Percentiles rank a stretch among this genome's conserved stretches.
These are phyloP conservation scores for Phytophthora capsici DNA, from an alignment of 352 stramenopile species.

Conservation along the genomic window DNA sequence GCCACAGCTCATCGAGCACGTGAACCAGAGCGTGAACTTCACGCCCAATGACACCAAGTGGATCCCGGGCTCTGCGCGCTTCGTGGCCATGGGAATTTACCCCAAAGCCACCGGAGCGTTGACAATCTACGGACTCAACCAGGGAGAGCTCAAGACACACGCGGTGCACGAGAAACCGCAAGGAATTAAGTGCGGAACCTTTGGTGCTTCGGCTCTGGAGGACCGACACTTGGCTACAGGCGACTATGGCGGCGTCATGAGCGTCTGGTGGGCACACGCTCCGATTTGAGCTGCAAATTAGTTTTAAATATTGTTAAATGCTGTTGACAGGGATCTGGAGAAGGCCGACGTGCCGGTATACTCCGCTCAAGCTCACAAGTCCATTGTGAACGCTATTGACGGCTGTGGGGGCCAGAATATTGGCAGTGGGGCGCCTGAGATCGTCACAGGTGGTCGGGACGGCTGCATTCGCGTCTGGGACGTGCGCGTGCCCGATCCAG, in stretches of 20 bases:
- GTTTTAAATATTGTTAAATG: constrained; percentile 1
- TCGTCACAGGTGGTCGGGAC: constrained; percentile 94
- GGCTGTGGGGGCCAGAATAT: constrained; percentile 92
- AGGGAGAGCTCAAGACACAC: constrained; percentile 82
- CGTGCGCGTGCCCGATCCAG: constrained; percentile 87
- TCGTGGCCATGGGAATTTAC: constrained; percentile 94
- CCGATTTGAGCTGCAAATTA: constrained; percentile 7
- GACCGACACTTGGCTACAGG: constrained; percentile 88
- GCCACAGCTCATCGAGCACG: constrained; percentile 97
- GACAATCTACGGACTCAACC: constrained; percentile 91
- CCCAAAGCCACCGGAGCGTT: constrained; percentile 93
- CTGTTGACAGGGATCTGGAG: constrained; percentile 80
- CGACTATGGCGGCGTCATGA: constrained; percentile 82
- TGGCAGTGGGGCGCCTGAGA: constrained; percentile 91
- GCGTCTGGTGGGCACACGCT: constrained; percentile 52
- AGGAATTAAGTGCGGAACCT: constrained; percentile 97
- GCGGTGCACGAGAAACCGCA: constrained; percentile 81
- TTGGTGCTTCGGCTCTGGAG: constrained; percentile 92
- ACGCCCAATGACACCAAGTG: constrained; percentile 96
- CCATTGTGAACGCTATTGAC: constrained; percentile 96
- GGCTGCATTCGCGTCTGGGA: constrained; percentile 97
- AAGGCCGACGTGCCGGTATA: constrained; percentile 82
- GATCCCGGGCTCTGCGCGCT: constrained; percentile 94
- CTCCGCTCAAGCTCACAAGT: constrained; percentile 90
- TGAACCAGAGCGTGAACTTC: constrained; percentile 92